phyloP scores from a whole-genome alignment of 352 stramenopile species.

The Phytophthora meadii region DNA sequence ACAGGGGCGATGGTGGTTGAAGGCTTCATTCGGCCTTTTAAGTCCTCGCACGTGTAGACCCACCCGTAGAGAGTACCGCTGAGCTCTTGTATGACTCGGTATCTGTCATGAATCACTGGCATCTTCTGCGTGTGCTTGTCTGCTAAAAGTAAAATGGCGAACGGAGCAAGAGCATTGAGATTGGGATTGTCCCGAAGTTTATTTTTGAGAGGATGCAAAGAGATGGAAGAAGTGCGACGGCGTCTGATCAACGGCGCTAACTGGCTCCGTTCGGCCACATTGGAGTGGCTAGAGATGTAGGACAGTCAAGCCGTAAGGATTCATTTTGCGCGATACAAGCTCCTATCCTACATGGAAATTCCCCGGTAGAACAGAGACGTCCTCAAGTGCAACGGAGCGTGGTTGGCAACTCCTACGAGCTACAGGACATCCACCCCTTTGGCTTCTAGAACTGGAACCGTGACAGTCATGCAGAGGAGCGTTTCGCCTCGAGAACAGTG shows the following conservation, averaged over 20 bases:
- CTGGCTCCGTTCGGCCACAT: conserved; percentile 13
- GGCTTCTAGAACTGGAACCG: too few relatives aligned
- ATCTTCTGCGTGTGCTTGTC: background rate
- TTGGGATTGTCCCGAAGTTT: background rate
- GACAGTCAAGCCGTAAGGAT: conserved; percentile 3
- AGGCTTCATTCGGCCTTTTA: too few relatives aligned
- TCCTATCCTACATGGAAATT: background rate
- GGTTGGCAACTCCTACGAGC: too few relatives aligned
- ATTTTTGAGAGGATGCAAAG: background rate
- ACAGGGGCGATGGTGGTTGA: background rate
- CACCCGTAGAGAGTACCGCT: conserved; percentile 57
- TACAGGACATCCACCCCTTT: too few relatives aligned
- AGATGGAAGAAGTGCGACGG: conserved; percentile 4
- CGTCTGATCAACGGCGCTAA: conserved; percentile 11
- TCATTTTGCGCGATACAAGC: conserved; percentile 5
- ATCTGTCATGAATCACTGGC: conserved; percentile 34
- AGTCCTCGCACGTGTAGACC: conserved; percentile 54
- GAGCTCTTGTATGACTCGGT: conserved; percentile 38
- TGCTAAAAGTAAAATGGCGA: conserved; percentile 12
- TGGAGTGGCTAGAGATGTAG: background rate
- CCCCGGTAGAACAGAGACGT: too few relatives aligned
- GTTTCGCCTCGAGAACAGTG: background rate
- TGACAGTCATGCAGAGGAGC: background rate
- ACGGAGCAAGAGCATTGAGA: conserved; percentile 1
- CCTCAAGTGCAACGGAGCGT: background rate